Evolutionary conservation across 306 rosid species (phyloP).

Genomic region (Cucumis hystrix): DNA sequence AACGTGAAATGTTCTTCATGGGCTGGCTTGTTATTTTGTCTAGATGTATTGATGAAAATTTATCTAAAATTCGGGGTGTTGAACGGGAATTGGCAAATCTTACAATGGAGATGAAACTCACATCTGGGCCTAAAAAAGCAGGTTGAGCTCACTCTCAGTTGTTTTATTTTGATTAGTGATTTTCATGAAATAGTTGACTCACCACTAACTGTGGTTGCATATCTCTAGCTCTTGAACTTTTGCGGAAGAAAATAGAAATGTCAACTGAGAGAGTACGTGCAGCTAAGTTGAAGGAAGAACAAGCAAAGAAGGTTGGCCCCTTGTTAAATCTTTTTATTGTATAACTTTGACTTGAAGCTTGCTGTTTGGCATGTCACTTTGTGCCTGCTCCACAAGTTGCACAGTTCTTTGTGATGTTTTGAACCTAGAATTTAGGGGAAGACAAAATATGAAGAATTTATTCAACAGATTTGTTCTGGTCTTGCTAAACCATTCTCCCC

Average conservation of each 20-base stretch:
- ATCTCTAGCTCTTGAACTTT: constrained; percentile 65
- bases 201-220: constrained; percentile 13
- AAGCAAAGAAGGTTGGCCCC: constrained; percentile 47
- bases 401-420: not conserved
- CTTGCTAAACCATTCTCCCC: not conserved
- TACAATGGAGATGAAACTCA: constrained; percentile 78
- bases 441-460: not conserved
- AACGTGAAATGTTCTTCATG: not conserved
- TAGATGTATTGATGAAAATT: constrained; percentile 86
- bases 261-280: constrained; percentile 57
- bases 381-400: not conserved
- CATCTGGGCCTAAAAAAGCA: constrained; percentile 93
- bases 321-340: constrained; percentile 1
- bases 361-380: not conserved
- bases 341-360: not conserved
- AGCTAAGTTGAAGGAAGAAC: constrained; percentile 80
- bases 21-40: not conserved
- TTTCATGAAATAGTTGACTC: constrained; percentile 16
- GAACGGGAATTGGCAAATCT: constrained; percentile 77
- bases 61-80: constrained; percentile 82
- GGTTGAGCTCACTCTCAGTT: constrained; percentile 33
- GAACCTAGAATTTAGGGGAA: not conserved
- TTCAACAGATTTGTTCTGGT: not conserved
- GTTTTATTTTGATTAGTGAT: constrained; percentile 8
- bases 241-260: constrained; percentile 80